Percentiles rank a stretch among this genome's conserved stretches.
Evolutionary conservation across 2,329 filamentous ascomycete genomes (phyloP).

Genomic region (Pyrenochaeta sp.): DNA sequence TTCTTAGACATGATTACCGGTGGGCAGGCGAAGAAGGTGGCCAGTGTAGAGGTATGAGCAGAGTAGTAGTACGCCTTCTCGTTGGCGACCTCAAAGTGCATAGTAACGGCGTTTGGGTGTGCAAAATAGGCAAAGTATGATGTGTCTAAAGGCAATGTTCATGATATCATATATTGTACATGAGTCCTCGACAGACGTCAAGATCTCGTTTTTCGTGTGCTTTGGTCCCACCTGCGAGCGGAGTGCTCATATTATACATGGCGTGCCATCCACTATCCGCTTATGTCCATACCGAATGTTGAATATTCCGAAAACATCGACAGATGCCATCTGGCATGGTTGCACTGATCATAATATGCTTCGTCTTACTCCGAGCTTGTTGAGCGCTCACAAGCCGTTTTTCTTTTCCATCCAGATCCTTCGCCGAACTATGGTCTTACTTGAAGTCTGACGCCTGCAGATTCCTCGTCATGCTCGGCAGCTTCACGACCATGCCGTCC

Average conservation of each 20-base stretch:
- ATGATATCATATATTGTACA: constrained; percentile 24
- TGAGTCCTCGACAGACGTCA: constrained; percentile 3
- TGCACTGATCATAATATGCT: not conserved
- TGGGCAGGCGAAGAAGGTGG: constrained; percentile 58
- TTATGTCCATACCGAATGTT: not conserved
- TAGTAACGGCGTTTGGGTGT: not conserved
- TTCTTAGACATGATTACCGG: constrained; percentile 88
- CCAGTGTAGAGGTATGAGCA: constrained; percentile 15
- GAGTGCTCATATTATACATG: constrained; percentile 23
- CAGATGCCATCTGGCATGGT: not conserved
- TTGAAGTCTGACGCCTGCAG: constrained; percentile 92
- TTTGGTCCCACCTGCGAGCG: constrained; percentile 18
- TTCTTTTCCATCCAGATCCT: not conserved
- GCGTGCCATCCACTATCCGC: not conserved
- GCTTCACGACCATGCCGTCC: constrained; percentile 82
- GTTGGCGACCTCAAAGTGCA: not conserved
- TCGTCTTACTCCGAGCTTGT: too few species aligned
- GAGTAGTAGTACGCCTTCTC: not conserved
- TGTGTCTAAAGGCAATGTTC: constrained; percentile 3
- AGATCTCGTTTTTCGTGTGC: constrained; percentile 4
- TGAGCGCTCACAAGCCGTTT: not conserved
- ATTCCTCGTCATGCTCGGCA: constrained; percentile 95
- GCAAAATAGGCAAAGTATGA: not conserved
- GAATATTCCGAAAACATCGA: not conserved
- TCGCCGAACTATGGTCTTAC: constrained; percentile 12